Evolutionary conservation across 2,329 filamentous ascomycete species (phyloP), one percentile per base, ranked within the genome.

Genomic region (Penicillium nordicum): DNA sequence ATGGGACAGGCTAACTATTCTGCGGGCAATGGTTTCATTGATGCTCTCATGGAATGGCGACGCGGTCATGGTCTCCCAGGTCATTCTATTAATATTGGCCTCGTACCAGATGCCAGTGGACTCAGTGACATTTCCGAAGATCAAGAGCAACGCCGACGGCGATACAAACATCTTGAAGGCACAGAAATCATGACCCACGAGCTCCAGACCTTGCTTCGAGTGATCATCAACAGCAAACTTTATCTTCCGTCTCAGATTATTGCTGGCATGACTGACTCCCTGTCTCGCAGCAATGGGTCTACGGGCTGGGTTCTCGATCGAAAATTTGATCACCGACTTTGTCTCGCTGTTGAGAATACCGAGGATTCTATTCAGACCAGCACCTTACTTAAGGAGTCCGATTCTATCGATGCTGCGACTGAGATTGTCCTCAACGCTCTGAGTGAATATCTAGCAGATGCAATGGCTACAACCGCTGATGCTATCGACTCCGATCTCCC

Each of bases 1-100:
- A 78, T 80, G 5, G 81, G 82, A 0, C 84, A 86, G 57, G 78
- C 81, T 14, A 84, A 84, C 67, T 86, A 86, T 58, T 79, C 81
- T 2, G 81, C 82, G 0, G 82, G 80, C 5, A 83, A 83, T 62
- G 55, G 53, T 3, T 64, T 62, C 48, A 62, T 64, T 25, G 64
- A 65, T 29, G 57, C 48, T 8, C 55, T 67, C 30, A 61, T 63
- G 60, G 58, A 55, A 32, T 61, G 60, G 60, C 58, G 60, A 18
- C 56, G 54, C 1, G 50, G 38, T 14, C 50, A 61, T 14, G 55
- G 57, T 2, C 50, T 65, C 1, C 34, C 55, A 2, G 63, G 63
- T 1, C 43, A 59, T 30, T 58, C 54, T 5, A 64, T 65, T 25
- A 65, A 65, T 37, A 59, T 64, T 43, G 63, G 63, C 6, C 58